Conservation (phyloP, 164 flowering plant genomes). For the grape (Vitis vinifera) region ASM3070453v1 NC_081823.1:2274001-2274500, state of each 20-base stretch:
- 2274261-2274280: conserved; percentile 79
- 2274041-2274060: conserved; percentile 54
- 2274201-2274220: conserved; percentile 77
- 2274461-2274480: background rate
- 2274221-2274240: conserved; percentile 76
- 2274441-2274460: conserved; percentile 1
- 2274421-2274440: background rate
- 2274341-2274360: conserved; percentile 95
- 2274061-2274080: conserved; percentile 93
- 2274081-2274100: conserved; percentile 88
- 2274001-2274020: conserved; percentile 98
- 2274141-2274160: conserved; percentile 96
- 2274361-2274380: conserved; percentile 12
- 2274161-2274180: conserved; percentile 92
- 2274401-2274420: background rate
- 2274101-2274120: conserved; percentile 95
- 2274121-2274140: conserved; percentile 99
- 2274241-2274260: conserved; percentile 42
- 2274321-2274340: conserved; percentile 84
- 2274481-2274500: conserved; percentile 1
- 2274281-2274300: conserved; percentile 81
- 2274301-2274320: conserved; percentile 98
- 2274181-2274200: conserved; percentile 73
- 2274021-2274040: conserved; percentile 71
- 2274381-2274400: background rate